Base-by-base conservation (phyloP, 2,329 filamentous ascomycete species). In the Fusarium devonianum region DNA sequence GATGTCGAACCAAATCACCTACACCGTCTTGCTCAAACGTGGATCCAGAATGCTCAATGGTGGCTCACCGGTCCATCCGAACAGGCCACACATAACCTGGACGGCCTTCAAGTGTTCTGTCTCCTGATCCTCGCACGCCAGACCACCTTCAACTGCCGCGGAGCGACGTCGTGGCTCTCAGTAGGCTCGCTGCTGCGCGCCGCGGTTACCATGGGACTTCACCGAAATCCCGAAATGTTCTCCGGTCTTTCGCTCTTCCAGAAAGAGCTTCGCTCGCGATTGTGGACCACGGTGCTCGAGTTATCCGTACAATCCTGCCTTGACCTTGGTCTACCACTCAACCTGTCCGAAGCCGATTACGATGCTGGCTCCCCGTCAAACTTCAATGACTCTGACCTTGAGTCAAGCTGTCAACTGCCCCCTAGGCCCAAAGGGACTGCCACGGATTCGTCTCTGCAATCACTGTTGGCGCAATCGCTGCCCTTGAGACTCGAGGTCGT, bases 21-120 rank as follows among this genome's bases (percentile, higher is more conserved):
- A 11, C 50, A 41, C 28, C 49, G 38, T 5, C 58, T 63, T 26
- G 47, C 63, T 2, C 63, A 65, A 29, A 59, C 40, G 2, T 65
- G 63, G 63, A 53, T 65, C 7, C 63, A 64, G 35, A 65, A 65
- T 22, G 60, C 60, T 4, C 62, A 65, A 35, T 65, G 62, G 60
- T 65, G 62, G 62, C 48, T 65, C 4, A 64, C 56, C 10, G 60
- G 63, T 1, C 60, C 63, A 32, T 53, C 45, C 9, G 63, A 65
- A 23, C 65, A 65, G 26, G 47, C 53, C 5, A 64, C 63, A 9
- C 61, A 64, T 13, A 65, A 62, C 19, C 51, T 63, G 1, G 58
- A 65, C 21, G 63, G 63, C 1, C 47, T 65, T 11, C 63, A 65
- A 22, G 53, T 61, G 4, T 65, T 63, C 17, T 64, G 60, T 11